Evolutionary conservation across 192 early-diverging fungal genomes (phyloP), one percentile per base, ranked within the genome.

Genomic region (Dispira simplex): DNA sequence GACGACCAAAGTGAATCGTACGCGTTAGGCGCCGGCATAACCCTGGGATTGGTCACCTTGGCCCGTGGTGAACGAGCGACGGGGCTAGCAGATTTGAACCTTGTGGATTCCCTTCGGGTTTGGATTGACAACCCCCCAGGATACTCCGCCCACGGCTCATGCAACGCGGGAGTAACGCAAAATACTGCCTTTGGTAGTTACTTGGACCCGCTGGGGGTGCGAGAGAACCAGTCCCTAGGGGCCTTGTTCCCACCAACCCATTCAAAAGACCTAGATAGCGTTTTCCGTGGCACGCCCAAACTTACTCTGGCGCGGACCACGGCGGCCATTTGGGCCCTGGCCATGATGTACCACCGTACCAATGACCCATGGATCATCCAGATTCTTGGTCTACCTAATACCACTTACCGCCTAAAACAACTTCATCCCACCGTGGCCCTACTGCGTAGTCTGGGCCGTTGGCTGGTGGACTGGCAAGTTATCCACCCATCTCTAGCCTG

Each of bases 301-400:
- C 54, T 39, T 39, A 25, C 56, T 39, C 44, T 44, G 59, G 14
- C 59, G 8, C 44, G n/a, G 18, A 45, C 59, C 28, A n/a, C 59
- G 44, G 59, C 59, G 23, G 83, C 88, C 0, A 83, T 79, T 2
- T 75, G 90, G 45, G 90, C 91, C 1, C 66, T 93, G 48, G 85
- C 77, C 0, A 67, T 93, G 18, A 85, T 88, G 73, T 90, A 81
- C 66, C 70, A 91, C 46, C 86, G 84, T 48, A 82, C 87, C 13
- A 77, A 85, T 62, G 79, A 88, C 63, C 23, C 52, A 14, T 45
- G 63, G 16, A 67, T 86, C 8, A 88, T 88, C 0, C 63, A 75
- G 1, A 73, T 75, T 26, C 71, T 93, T 20, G 63, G 59, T 21
- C 62, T 87, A 3, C 85, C 86, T 4, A 69, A 71, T 32, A 81